Evolutionary conservation across 768 basidiomycete species (phyloP), one percentile per base, ranked within the genome.

Genomic region (Boletus coccyginus): DNA sequence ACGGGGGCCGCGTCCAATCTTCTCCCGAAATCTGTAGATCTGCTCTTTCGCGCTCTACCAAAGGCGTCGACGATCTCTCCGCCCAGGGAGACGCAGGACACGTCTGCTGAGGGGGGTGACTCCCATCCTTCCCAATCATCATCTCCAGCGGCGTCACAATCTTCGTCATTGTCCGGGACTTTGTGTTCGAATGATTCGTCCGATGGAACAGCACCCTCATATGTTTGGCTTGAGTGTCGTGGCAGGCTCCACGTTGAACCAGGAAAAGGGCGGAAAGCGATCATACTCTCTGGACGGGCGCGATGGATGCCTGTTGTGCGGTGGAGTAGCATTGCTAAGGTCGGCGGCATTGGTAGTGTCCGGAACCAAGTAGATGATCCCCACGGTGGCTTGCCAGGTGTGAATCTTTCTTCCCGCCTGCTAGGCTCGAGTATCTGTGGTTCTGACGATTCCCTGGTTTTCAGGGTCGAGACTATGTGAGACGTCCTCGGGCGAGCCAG

Each of bases 211-310:
- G 0, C 43, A 41, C 77, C 77, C 2, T 63, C 63, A 2, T 94
- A 88, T 72, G 81, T 94, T 19, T 99, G 96, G 96, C 77, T 98
- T 16, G 93, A 97, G 69, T 88, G 86, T 48, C 78, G 87, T n/a
- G 96, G 96, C 1, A 78, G 92, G 32, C 78, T 98, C 40, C 89
- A 95, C 64, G 82, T 91, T 53, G 96, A 99, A 74, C 88, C 93
- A 0, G 93, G 94, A 2, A 98, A 98, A 67, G 94, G 94, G 1
- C 78, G 94, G 38, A 97, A 98, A 73, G 92, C 94, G 2, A 93
- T 99, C 66, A 84, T 99, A 36, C 78, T 99, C n/a, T 84, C 83
- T 53, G 95, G 89, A 0, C 79, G 96, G 10, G 82, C 87, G 32
- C 75, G 87, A 44, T 79, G 79, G 64, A 87, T 91, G 78, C 83